Base-by-base conservation (phyloP, 2,329 filamentous ascomycete species). In the Boeremia exigua region DNA sequence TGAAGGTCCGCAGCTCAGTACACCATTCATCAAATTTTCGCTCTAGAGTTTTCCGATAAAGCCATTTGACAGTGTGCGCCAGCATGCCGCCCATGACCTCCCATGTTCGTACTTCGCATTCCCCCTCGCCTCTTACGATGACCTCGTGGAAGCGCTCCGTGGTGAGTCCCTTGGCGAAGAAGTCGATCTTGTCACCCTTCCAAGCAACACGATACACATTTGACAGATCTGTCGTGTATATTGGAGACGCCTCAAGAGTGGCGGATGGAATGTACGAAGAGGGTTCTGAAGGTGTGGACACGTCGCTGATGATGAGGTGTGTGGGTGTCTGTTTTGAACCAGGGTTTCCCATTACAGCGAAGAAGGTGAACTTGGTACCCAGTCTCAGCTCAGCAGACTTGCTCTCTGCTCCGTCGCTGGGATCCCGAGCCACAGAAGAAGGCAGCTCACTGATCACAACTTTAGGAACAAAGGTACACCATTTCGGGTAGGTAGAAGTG, bases 61-160 rank as follows among this genome's bases (percentile, higher is more conserved):
- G 38, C 38, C 56, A 37, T 45, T 62, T 65, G 9, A 67, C 65
- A 10, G 62, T 48, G 29, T 56, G 34, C 14, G 65, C 56, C 34
- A 63, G n/a, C 4, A 66, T n/a, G 10, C 63, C 65, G 1, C 56
- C 44, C 63, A 67, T 67, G 2, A 61, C 32, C 56, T 67, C 65
- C 65, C 65, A 67, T 1, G 53, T 59, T 15, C 60, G 39, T 5
- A 67, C 62, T 39, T 67, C 63, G 39, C 65, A 67, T 23, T 61
- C 48, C 4, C 59, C 53, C 10, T 61, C 44, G 0, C 56, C 50
- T 8, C 27, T 55, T 1, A 59, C 48, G 33, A 67, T 66, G 7
- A 66, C 49, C 38, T 67, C 65, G 11, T 67, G 63, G 11, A 67
- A 63, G 3, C 65, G 47, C 25, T 67, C 63, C 10, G 54, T 27